Percentiles rank a stretch among this genome's conserved stretches.
phyloP scores from a whole-genome alignment of 2,329 filamentous ascomycete species.

The Capronia americana region DNA sequence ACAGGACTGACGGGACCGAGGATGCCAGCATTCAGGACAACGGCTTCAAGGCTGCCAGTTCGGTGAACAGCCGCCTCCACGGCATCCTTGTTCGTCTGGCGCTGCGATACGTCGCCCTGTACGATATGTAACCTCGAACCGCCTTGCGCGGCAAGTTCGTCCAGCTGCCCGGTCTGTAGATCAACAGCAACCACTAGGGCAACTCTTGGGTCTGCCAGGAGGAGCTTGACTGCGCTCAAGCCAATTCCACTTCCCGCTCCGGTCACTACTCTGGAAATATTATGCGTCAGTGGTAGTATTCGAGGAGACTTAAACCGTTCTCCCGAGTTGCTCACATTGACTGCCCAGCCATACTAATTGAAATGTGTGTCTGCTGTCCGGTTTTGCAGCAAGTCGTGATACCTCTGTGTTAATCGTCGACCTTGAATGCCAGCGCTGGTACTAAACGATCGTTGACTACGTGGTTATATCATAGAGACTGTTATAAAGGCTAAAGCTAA shows the following conservation, averaged over 20 bases:
- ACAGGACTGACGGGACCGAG: slow-evolving; percentile 16
- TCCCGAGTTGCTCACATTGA: not conserved
- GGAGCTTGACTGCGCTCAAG: not conserved
- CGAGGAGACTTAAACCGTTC: not conserved
- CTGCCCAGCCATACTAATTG: not conserved
- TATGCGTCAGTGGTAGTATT: not conserved
- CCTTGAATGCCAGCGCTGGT: not conserved
- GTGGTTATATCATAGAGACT: not conserved
- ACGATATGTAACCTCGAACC: slow-evolving; percentile 4
- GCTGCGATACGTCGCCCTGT: slow-evolving; percentile 13
- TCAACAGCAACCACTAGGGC: slow-evolving; percentile 16
- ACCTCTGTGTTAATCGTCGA: not conserved
- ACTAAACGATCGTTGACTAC: not conserved
- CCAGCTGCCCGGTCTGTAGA: not conserved
- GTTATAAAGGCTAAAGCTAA: no score
- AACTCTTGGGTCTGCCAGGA: not conserved
- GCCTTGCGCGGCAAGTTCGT: not conserved
- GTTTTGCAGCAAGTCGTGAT: not conserved
- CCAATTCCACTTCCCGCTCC: slow-evolving; percentile 21
- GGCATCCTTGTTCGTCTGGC: slow-evolving; percentile 9
- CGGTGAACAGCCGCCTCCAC: slow-evolving; percentile 4
- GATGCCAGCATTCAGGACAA: slow-evolving; percentile 26
- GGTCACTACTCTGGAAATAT: slow-evolving; percentile 11
- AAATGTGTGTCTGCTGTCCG: not conserved
- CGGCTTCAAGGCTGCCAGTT: slow-evolving; percentile 10